Evolutionary conservation across 371 early-diverging fungal genomes (phyloP).

Genomic region (Mucor lusitanicus): DNA sequence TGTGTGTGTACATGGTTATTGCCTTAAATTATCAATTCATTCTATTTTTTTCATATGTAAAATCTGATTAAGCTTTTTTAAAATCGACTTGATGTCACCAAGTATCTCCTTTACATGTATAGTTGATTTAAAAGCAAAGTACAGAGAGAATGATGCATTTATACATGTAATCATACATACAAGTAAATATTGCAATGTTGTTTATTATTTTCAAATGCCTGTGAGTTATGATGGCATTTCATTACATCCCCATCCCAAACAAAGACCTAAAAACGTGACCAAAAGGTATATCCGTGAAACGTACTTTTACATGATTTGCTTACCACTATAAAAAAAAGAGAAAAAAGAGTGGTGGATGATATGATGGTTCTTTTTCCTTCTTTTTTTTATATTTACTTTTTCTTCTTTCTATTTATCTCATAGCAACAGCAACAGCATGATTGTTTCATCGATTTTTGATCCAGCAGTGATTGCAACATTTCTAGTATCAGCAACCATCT

Average conservation of each 20-base stretch:
- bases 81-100: not conserved
- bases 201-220: not conserved
- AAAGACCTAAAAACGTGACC: slow-evolving; percentile 10
- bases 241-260: not conserved
- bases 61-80: not conserved
- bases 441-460: slow-evolving; percentile 14
- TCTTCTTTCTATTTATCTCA: not conserved
- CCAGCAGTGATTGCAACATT: slow-evolving; percentile 11
- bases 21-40: not conserved
- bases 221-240: not conserved
- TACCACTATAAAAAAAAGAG: not conserved
- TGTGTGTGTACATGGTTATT: no score
- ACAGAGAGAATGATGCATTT: not conserved
- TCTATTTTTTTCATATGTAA: no score
- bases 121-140: no score
- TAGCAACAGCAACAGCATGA: not conserved
- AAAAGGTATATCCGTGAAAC: not conserved
- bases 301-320: slow-evolving; percentile 7
- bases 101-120: not conserved
- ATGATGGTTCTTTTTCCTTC: not conserved
- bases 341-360: not conserved
- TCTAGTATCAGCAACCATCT: not conserved
- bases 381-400: slow-evolving; percentile 5
- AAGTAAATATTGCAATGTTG: not conserved
- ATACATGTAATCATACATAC: not conserved